phyloP scores from a whole-genome alignment of 106 monocot species.

The Platanthera zijinensis region DNA sequence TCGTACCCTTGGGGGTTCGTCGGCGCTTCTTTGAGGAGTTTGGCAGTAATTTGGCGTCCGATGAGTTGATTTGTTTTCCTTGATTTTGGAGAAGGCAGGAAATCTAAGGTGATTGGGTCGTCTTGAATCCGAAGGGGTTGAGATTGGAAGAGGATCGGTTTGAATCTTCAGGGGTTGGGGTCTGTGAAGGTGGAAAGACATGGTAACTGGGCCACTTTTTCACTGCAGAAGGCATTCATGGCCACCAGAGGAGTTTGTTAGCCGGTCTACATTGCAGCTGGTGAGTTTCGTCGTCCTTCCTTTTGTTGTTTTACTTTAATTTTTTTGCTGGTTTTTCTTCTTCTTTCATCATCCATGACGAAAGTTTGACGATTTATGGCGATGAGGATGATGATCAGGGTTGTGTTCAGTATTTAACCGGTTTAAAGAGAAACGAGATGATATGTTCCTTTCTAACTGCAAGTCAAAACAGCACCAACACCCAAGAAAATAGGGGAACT shows the following conservation, averaged over 20 bases:
- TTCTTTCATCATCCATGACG: neutral
- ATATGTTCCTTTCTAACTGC: too few relatives aligned
- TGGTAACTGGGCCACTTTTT: constrained; percentile 85
- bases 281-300: constrained; percentile 30
- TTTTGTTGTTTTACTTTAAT: neutral
- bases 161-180: neutral
- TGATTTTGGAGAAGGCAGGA: neutral
- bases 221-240: constrained; percentile 77
- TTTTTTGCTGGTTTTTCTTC: neutral
- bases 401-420: neutral
- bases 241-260: constrained; percentile 88
- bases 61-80: neutral
- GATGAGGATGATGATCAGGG: neutral
- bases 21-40: neutral
- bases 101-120: neutral
- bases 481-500: too few relatives aligned
- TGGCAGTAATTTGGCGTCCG: neutral
- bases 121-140: neutral
- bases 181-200: constrained; percentile 7
- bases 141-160: neutral
- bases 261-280: constrained; percentile 56
- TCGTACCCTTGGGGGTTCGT: neutral
- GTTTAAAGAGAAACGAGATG: neutral
- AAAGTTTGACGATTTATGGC: neutral
- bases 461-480: too few relatives aligned